Evolutionary conservation across 805 yeast genomes (phyloP), one percentile per base, ranked within the genome.

Genomic region (Debaryomyces prosopidis): DNA sequence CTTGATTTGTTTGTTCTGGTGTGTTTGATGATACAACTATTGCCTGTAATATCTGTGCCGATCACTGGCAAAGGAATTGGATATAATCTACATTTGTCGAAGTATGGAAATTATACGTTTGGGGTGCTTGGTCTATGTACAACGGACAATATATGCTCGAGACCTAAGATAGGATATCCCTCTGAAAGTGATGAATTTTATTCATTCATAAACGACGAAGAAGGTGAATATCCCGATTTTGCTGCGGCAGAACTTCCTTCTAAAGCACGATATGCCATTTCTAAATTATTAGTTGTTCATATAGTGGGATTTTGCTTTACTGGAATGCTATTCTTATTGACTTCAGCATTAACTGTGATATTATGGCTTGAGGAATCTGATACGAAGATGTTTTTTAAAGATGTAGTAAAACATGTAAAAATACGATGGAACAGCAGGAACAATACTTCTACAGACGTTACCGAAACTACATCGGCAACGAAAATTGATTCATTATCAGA

Each of bases 41-140:
- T 73, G 14, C 70, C 73, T 27, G 68, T 72, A 31, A 60, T 73
- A 19, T 63, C 75, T 8, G 77, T 73, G 10, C 77, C 77, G 5
- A 45, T 73, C 7, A 68, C 75, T 0, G 62, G 68, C n/a, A 46
- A 52, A 5, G 40, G 43, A 8, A 54, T 58, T 3, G 46, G 48
- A 36, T 56, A 59, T 39, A 48, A 50, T 14, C 49, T 73, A 30
- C 59, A 58, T 43, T 54, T 73, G 17, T 66, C 75, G 15, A 54
- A 54, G 20, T 68, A 58, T 45, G 55, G 57, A 32, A 61, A 66
- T 48, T 51, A 59, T 38, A 57, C 67, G n/a, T 73, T 64, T 55
- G 77, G 77, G 1, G 76, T 73, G n/a, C 68, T 71, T 53, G 77
- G 77, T 2, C 50, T 71, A 34, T 73, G 77, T 50, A 66, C 68